Percentiles rank a stretch among this genome's conserved stretches.
phyloP scores from a whole-genome alignment of 805 yeast genomes.

The Wickerhamiella sergipiensis region DNA sequence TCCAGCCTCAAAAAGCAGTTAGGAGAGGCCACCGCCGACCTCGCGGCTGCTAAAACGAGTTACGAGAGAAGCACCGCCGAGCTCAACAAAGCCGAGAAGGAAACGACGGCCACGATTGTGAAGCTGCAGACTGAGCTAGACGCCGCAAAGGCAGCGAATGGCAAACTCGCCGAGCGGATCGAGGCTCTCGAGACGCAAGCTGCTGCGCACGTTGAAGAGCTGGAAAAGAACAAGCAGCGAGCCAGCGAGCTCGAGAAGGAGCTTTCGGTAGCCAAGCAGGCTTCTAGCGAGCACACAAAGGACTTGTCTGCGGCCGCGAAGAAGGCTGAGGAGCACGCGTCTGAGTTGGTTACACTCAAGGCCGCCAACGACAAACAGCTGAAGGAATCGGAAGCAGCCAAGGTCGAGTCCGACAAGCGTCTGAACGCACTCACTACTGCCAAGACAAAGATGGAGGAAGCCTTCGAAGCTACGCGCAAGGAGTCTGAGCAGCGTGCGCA shows the following conservation, averaged over 20 bases:
- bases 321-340: not conserved
- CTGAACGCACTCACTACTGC: not conserved
- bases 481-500: not conserved
- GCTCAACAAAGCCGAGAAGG: slow-evolving; percentile 6
- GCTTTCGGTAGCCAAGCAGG: not conserved
- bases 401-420: not conserved
- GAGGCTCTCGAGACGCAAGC: not conserved
- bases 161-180: slow-evolving; percentile 5
- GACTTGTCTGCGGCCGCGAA: not conserved
- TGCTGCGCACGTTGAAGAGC: not conserved
- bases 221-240: not conserved
- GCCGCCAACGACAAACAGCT: not conserved
- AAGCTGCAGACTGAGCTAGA: slow-evolving; percentile 1
- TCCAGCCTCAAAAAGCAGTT: slow-evolving; percentile 4
- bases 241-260: not conserved
- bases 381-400: not conserved
- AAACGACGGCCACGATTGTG: slow-evolving; percentile 3
- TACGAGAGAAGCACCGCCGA: slow-evolving; percentile 2
- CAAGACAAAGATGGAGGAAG: not conserved
- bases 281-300: not conserved
- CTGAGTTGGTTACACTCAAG: not conserved
- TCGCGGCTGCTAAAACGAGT: not conserved
- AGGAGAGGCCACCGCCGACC: not conserved
- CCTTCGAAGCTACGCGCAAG: not conserved
- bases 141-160: not conserved